A percentile compares a stretch with the other conserved stretches of the same genome.
Evolutionary conservation across 345 rosid species (phyloP).

Genomic region (Populus nigra): DNA sequence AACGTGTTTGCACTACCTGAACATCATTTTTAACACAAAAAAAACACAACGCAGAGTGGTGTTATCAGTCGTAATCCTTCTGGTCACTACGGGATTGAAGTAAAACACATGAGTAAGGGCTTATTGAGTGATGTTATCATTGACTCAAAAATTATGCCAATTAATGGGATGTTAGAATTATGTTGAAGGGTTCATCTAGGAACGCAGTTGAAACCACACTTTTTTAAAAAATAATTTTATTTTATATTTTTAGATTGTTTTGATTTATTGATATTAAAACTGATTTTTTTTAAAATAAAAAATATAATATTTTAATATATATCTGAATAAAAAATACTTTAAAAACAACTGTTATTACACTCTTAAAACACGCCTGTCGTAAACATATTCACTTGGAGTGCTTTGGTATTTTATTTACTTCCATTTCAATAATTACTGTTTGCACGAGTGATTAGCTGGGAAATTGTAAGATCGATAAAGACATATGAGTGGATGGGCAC

Average conservation of each 20-base stretch:
- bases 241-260: too few species aligned
- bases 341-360: fast-evolving
- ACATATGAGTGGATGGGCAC: not conserved
- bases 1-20: too few species aligned
- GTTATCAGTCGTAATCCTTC: too few species aligned
- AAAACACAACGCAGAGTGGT: too few species aligned
- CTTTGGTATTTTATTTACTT: not conserved
- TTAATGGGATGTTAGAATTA: not conserved
- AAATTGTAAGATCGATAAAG: not conserved
- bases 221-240: too few species aligned
- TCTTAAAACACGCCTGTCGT: fast-evolving
- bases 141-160: not conserved
- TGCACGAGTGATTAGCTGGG: not conserved
- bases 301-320: too few species aligned
- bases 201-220: too few species aligned
- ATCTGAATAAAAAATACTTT: too few species aligned
- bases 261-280: fast-evolving
- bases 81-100: too few species aligned
- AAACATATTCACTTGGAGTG: not conserved
- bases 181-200: not conserved
- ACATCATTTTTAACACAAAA: too few species aligned
- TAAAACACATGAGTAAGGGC: not conserved
- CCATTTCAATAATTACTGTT: not conserved
- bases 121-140: slow-evolving; percentile 2
- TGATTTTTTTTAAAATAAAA: too few species aligned